Evolutionary conservation across 2,329 filamentous ascomycete genomes (phyloP).

Genomic region (Fusarium caatingaense): DNA sequence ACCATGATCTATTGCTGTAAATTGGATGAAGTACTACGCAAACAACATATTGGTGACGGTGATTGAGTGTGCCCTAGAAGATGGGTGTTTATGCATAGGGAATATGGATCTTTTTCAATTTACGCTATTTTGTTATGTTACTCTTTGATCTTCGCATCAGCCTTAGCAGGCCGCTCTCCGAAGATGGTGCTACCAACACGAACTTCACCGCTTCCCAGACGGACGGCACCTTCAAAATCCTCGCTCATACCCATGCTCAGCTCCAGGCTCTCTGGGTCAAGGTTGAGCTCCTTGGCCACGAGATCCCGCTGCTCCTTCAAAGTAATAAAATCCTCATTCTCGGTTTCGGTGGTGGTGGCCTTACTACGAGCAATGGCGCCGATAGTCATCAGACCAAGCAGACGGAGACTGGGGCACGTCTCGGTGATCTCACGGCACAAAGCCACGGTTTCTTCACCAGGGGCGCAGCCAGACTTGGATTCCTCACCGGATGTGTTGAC

Average conservation of each 20-base stretch:
- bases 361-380: constrained; percentile 89
- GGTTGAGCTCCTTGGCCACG: constrained; percentile 65
- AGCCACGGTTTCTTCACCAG: constrained; percentile 67
- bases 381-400: constrained; percentile 96
- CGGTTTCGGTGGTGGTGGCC: constrained; percentile 76
- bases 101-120: neutral
- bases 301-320: constrained; percentile 77
- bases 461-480: constrained; percentile 84
- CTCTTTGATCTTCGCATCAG: constrained; percentile 76
- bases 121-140: constrained; percentile 43
- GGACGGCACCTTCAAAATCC: constrained; percentile 91
- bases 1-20: constrained; percentile 41
- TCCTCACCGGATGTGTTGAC: constrained; percentile 94
- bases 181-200: constrained; percentile 95
- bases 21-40: constrained; percentile 28
- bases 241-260: constrained; percentile 99
- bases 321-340: constrained; percentile 88
- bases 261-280: constrained; percentile 72
- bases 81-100: neutral
- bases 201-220: constrained; percentile 87
- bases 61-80: neutral
- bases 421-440: constrained; percentile 78
- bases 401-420: constrained; percentile 76
- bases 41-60: neutral
- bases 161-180: constrained; percentile 81